These are phyloP conservation scores for Schoenoplectus triqueter DNA, from an alignment of 202 grass and related monocot species.

Conservation along the genomic window DNA sequence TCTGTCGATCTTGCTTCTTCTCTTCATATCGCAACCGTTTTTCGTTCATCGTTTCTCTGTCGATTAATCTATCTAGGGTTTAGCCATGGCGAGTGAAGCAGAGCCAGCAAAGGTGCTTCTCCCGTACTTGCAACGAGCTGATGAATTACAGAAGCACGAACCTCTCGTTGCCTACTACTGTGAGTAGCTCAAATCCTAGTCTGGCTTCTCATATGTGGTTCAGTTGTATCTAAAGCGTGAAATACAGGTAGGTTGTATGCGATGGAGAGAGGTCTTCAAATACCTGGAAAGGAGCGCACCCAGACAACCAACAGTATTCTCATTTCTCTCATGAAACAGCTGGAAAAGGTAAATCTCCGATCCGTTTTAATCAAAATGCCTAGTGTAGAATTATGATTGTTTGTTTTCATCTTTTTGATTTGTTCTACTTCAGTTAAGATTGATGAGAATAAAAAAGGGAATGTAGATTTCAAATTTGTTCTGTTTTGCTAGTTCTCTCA, in stretches of 20 bases:
- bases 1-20: neutral
- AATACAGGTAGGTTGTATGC: conserved; percentile 77
- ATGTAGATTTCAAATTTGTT: too few species aligned
- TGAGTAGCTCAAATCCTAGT: conserved; percentile 25
- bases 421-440: too few species aligned
- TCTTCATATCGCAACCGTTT: too few species aligned
- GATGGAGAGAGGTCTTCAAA: conserved; percentile 85
- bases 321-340: conserved; percentile 91
- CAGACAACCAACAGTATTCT: conserved; percentile 89
- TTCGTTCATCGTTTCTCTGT: too few species aligned
- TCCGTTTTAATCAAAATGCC: neutral
- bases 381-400: neutral
- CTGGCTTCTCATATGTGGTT: neutral
- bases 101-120: conserved; percentile 93
- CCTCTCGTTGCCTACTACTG: conserved; percentile 99
- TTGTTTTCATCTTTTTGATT: neutral
- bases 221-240: conserved; percentile 30
- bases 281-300: conserved; percentile 84
- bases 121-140: conserved; percentile 94
- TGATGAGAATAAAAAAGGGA: too few species aligned
- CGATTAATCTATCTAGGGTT: too few species aligned
- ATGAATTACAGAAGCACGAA: conserved; percentile 99
- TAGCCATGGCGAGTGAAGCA: conserved; percentile 63
- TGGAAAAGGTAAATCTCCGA: conserved; percentile 68
- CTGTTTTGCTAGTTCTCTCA: too few species aligned